Percentiles rank a stretch among this genome's conserved stretches.
Evolutionary conservation across 1,139 yeast genomes (phyloP).

Genomic region (Suhomyces chickasaworum): DNA sequence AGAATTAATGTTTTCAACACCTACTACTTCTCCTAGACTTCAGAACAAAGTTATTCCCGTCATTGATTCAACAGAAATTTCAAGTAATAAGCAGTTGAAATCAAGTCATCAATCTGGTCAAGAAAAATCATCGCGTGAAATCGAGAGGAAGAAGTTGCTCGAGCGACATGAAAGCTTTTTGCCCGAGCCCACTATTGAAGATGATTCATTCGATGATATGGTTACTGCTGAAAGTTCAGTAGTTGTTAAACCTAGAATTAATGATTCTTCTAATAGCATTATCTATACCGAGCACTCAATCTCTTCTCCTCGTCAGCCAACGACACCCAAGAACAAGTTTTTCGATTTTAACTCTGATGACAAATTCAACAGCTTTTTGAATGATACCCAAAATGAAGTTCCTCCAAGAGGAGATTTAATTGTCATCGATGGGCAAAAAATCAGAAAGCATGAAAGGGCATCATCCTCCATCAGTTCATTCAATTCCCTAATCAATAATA

Average conservation of each 20-base stretch:
- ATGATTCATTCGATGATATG: slow-evolving; percentile 7
- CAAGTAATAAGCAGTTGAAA: background rate
- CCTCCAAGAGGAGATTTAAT: slow-evolving; percentile 43
- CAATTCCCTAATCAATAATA: slow-evolving; percentile 20
- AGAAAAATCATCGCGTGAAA: background rate
- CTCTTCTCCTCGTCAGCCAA: slow-evolving; percentile 10
- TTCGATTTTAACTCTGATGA: slow-evolving; percentile 21
- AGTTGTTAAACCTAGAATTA: slow-evolving; percentile 1
- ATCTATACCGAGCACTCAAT: background rate
- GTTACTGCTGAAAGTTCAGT: slow-evolving; percentile 2
- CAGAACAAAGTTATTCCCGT: background rate
- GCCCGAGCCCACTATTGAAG: slow-evolving; percentile 22
- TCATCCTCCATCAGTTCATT: slow-evolving; percentile 31
- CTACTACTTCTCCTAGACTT: slow-evolving; percentile 7
- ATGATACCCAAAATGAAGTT: slow-evolving; percentile 33
- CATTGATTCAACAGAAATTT: background rate
- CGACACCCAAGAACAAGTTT: slow-evolving; percentile 16
- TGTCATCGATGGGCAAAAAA: slow-evolving; percentile 22
- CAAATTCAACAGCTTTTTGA: slow-evolving; percentile 26
- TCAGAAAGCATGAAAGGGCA: slow-evolving; percentile 27
- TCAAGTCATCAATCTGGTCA: background rate
- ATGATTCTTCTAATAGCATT: background rate
- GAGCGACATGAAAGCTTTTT: slow-evolving; percentile 15
- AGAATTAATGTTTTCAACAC: slow-evolving; percentile 7
- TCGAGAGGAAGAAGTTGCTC: slow-evolving; percentile 6